phyloP scores from a whole-genome alignment of 352 stramenopile genomes.

The Globisporangium cederbergense region DNA sequence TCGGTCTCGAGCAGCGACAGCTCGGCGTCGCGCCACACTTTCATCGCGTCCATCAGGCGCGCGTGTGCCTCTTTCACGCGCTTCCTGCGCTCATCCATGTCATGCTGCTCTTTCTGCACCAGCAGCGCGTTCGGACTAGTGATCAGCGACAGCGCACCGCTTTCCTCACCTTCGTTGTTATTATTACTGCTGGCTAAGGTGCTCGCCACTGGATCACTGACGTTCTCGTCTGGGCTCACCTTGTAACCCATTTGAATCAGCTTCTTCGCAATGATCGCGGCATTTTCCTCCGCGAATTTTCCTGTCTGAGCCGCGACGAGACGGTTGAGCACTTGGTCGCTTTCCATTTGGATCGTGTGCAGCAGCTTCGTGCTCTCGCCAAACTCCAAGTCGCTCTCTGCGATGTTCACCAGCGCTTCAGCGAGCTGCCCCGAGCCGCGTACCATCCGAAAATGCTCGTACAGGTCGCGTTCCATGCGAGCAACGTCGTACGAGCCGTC shows the following conservation, averaged over 20 bases:
- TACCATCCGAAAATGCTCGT: conserved; percentile 80
- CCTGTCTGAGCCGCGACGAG: conserved; percentile 37
- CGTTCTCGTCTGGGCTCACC: background rate
- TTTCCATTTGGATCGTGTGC: conserved; percentile 32
- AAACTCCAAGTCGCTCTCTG: conserved; percentile 63
- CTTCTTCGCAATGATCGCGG: conserved; percentile 37
- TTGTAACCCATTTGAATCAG: conserved; percentile 70
- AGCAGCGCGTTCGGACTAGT: conserved; percentile 38
- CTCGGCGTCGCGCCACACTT: conserved; percentile 73
- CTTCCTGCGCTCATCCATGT: conserved; percentile 46
- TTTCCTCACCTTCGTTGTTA: conserved; percentile 11
- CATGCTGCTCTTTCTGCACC: conserved; percentile 49
- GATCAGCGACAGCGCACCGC: conserved; percentile 2
- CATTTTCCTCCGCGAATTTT: conserved; percentile 43
- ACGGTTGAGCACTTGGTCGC: conserved; percentile 37
- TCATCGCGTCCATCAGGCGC: conserved; percentile 60
- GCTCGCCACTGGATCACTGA: conserved; percentile 5
- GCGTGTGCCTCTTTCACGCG: conserved; percentile 48
- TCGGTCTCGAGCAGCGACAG: conserved; percentile 52
- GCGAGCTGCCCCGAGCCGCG: conserved; percentile 51
- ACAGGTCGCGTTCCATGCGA: conserved; percentile 53
- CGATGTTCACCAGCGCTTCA: conserved; percentile 49
- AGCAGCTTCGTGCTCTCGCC: conserved; percentile 43
- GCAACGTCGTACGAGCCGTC: conserved; percentile 54
- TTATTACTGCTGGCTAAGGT: conserved; percentile 5